Conservation (phyloP, 352 stramenopile genomes). For the Phytophthora hibernalis region DNA sequence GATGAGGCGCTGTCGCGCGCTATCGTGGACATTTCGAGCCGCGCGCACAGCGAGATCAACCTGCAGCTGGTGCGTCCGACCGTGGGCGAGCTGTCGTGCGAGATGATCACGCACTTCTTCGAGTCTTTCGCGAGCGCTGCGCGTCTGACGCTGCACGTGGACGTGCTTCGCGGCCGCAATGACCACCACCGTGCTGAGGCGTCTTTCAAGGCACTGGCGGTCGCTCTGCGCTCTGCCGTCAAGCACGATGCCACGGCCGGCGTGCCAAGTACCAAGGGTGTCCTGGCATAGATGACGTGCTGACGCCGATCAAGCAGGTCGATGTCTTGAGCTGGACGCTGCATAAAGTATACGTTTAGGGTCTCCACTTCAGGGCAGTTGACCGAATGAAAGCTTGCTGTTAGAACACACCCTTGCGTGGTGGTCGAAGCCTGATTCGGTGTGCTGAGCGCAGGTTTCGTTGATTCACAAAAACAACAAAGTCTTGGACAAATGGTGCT, state of each 20-base stretch:
- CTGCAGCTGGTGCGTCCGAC: slow-evolving; percentile 87
- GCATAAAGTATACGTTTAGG: slow-evolving; percentile 23
- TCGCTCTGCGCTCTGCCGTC: slow-evolving; percentile 87
- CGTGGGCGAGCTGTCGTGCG: slow-evolving; percentile 89
- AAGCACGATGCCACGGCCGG: slow-evolving; percentile 80
- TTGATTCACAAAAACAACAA: too few species aligned
- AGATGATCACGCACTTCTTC: slow-evolving; percentile 97
- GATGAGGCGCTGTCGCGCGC: slow-evolving; percentile 92
- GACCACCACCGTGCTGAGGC: slow-evolving; percentile 93
- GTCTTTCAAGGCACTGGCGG: slow-evolving; percentile 92
- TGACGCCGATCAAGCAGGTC: not conserved
- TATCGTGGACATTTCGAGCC: slow-evolving; percentile 95
- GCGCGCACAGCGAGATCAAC: slow-evolving; percentile 91
- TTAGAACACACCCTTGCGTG: slow-evolving; percentile 2
- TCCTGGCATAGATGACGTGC: slow-evolving; percentile 66
- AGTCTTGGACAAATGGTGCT: too few species aligned
- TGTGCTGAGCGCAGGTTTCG: too few species aligned
- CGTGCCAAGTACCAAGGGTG: slow-evolving; percentile 93
- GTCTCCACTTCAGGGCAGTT: slow-evolving; percentile 16
- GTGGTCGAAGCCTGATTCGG: too few species aligned
- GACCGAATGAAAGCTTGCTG: slow-evolving; percentile 14
- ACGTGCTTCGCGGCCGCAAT: slow-evolving; percentile 92
- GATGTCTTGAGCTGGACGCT: slow-evolving; percentile 21
- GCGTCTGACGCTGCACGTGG: slow-evolving; percentile 93
- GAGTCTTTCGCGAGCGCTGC: slow-evolving; percentile 94